Conservation (phyloP, 2,329 filamentous ascomycete genomes). For the Grosmannia huntii region DNA sequence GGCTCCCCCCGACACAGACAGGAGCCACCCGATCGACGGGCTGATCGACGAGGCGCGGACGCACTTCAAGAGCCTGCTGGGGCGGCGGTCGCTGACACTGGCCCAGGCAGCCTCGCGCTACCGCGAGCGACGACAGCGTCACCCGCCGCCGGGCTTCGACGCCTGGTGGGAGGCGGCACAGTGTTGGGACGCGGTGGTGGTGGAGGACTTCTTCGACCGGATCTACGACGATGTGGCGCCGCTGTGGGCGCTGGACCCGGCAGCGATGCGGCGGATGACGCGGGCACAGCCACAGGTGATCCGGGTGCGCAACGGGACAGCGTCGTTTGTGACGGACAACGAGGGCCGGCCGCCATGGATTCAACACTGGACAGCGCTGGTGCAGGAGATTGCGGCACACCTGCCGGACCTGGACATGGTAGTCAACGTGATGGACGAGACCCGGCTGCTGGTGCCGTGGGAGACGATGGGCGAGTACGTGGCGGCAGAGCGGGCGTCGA, state of each 20-base stretch:
- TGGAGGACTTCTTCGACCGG: slow-evolving; percentile 39
- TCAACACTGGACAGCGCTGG: slow-evolving; percentile 33
- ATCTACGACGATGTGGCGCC: slow-evolving; percentile 39
- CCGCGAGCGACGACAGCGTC: slow-evolving; percentile 30
- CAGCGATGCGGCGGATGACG: slow-evolving; percentile 9
- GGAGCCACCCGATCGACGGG: slow-evolving; percentile 30
- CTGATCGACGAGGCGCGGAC: slow-evolving; percentile 30
- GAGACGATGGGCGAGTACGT: slow-evolving; percentile 41
- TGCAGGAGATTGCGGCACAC: slow-evolving; percentile 36
- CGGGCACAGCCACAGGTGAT: slow-evolving; percentile 30
- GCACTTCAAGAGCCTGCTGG: slow-evolving; percentile 21
- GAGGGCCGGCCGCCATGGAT: slow-evolving; percentile 30
- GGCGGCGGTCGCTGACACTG: slow-evolving; percentile 26
- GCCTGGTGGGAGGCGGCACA: slow-evolving; percentile 32
- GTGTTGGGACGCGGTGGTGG: slow-evolving; percentile 27
- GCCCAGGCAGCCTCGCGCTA: slow-evolving; percentile 31
- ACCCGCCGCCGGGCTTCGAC: slow-evolving; percentile 36
- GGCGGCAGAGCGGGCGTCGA: slow-evolving; percentile 27
- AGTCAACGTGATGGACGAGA: slow-evolving; percentile 52
- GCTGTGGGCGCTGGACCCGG: slow-evolving; percentile 40
- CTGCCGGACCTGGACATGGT: slow-evolving; percentile 55
- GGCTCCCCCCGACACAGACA: background rate
- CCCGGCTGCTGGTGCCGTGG: slow-evolving; percentile 45
- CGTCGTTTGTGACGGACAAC: slow-evolving; percentile 24
- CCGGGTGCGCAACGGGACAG: slow-evolving; percentile 32